Percentiles rank a stretch among this genome's conserved stretches.
Evolutionary conservation across 805 yeast species (phyloP).

Genomic region (Candida ponderosae): DNA sequence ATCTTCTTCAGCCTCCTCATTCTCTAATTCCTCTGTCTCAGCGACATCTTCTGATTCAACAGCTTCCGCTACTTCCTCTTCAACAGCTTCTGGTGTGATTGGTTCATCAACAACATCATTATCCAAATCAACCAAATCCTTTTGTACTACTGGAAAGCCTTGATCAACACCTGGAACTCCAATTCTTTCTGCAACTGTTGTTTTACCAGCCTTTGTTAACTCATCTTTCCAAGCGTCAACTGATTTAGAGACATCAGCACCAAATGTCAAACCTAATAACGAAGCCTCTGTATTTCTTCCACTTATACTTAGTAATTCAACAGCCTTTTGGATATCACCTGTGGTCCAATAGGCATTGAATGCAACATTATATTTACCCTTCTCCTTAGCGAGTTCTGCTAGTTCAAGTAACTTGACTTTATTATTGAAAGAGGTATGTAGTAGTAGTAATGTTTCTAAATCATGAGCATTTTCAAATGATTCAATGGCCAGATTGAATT

Average conservation of each 20-base stretch:
- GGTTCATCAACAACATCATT: slow-evolving; percentile 19
- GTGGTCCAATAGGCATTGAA: slow-evolving; percentile 87
- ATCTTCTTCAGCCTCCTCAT: slow-evolving; percentile 8
- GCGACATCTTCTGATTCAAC: slow-evolving; percentile 13
- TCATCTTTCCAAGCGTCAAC: slow-evolving; percentile 63
- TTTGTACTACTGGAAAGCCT: slow-evolving; percentile 25
- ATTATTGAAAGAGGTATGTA: slow-evolving; percentile 78
- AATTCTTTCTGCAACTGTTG: slow-evolving; percentile 55
- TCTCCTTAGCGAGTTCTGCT: slow-evolving; percentile 58
- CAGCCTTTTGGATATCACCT: slow-evolving; percentile 60
- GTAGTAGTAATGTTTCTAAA: slow-evolving; percentile 68
- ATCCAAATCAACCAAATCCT: slow-evolving; percentile 33
- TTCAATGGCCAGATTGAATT: slow-evolving; percentile 71
- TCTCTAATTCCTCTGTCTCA: slow-evolving; percentile 12
- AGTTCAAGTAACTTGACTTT: slow-evolving; percentile 49
- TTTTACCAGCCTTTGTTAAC: slow-evolving; percentile 43
- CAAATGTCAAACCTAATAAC: slow-evolving; percentile 66
- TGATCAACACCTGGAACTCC: slow-evolving; percentile 30
- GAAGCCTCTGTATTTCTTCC: slow-evolving; percentile 82
- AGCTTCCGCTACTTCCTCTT: slow-evolving; percentile 10
- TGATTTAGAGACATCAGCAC: slow-evolving; percentile 33
- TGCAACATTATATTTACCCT: slow-evolving; percentile 83
- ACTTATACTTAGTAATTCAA: slow-evolving; percentile 56
- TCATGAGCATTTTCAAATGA: slow-evolving; percentile 77
- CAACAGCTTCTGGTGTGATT: slow-evolving; percentile 14